Conservation (phyloP, 331 rosid species). For the Malus hybrid region DNA sequence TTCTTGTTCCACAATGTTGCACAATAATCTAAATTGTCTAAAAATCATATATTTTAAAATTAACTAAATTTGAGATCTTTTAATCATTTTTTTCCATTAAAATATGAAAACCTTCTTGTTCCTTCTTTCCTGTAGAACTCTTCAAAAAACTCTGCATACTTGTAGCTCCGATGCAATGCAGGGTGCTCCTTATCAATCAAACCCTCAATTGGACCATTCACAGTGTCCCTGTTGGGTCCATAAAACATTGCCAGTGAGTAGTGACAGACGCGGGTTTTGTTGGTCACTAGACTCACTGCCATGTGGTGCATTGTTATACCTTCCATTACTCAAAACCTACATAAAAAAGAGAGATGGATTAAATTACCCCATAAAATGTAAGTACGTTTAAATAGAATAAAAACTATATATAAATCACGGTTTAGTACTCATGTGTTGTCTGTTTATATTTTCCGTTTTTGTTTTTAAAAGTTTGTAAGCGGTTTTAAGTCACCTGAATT, state of each 20-base stretch:
- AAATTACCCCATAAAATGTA: no score
- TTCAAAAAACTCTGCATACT: slow-evolving; percentile 23
- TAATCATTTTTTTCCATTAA: no score
- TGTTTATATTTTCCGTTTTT: not conserved
- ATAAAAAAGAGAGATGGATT: not conserved
- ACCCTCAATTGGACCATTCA: slow-evolving; percentile 29
- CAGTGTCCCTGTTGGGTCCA: slow-evolving; percentile 23
- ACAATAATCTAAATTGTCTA: no score
- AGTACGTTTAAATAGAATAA: no score
- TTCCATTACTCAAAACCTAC: slow-evolving; percentile 43
- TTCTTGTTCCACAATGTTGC: no score
- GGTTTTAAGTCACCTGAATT: not conserved
- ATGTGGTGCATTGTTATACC: slow-evolving; percentile 45
- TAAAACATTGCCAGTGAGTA: slow-evolving; percentile 32
- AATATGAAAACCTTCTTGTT: not conserved
- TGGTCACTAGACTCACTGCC: slow-evolving; percentile 25
- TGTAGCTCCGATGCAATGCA: slow-evolving; percentile 14
- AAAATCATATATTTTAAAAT: no score
- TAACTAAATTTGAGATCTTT: no score
- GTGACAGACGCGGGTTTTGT: slow-evolving; percentile 20
- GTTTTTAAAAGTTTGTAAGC: not conserved
- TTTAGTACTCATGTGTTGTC: no score
- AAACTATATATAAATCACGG: no score
- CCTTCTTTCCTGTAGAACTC: slow-evolving; percentile 37
- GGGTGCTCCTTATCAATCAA: slow-evolving; percentile 36